phyloP scores from a whole-genome alignment of 768 basidiomycete species.

The Boletus eberwhitei region DNA sequence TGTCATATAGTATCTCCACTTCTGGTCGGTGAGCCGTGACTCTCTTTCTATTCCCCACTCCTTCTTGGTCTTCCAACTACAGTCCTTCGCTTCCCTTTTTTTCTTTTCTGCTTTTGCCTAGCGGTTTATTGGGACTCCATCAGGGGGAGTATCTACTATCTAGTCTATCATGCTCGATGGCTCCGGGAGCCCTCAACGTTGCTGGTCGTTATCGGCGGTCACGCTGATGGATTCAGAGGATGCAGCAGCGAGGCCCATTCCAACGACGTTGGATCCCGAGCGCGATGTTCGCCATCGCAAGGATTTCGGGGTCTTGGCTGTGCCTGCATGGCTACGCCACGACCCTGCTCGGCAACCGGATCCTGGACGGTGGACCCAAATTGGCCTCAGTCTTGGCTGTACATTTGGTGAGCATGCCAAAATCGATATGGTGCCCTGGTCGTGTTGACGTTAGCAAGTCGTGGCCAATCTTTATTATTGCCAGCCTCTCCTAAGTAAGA shows the following conservation, averaged over 20 bases:
- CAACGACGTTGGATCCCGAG: neutral
- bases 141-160: neutral
- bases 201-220: constrained; percentile 17
- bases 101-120: neutral
- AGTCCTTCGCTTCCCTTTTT: constrained; percentile 10
- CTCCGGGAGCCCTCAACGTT: neutral
- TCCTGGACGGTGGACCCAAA: constrained; percentile 39
- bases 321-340: constrained; percentile 42
- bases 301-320: constrained; percentile 45
- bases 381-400: constrained; percentile 46
- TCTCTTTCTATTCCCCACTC: constrained; percentile 2
- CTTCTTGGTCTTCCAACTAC: constrained; percentile 11
- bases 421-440: neutral
- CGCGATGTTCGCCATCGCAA: constrained; percentile 1
- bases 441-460: constrained; percentile 12
- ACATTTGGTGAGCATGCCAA: constrained; percentile 39
- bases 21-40: neutral
- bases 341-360: constrained; percentile 36
- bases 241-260: neutral
- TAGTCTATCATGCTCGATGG: constrained; percentile 12
- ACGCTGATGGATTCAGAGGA: constrained; percentile 11
- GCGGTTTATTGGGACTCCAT: neutral
- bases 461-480: constrained; percentile 80
- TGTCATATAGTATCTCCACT: constrained; percentile 1
- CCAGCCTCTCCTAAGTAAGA: constrained; percentile 71